phyloP scores from a whole-genome alignment of 257 asterid species.

The Verbena officinalis region DNA sequence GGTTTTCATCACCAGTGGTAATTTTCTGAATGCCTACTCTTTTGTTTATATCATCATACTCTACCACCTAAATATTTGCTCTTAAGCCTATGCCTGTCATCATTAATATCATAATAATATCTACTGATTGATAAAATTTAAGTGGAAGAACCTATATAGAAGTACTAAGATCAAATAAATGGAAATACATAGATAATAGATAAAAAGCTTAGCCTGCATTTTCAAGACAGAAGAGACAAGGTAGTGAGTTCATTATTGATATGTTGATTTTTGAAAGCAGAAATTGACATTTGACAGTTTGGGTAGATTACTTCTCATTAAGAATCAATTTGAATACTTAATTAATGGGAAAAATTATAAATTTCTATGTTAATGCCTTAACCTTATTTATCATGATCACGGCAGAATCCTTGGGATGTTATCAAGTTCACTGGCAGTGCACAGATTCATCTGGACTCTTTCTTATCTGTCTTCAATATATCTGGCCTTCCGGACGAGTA shows the following conservation, averaged over 20 bases:
- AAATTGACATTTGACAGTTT: background rate
- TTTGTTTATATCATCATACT: background rate
- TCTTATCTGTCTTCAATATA: constrained; percentile 87
- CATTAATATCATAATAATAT: background rate
- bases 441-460: constrained; percentile 78
- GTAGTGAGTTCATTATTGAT: background rate
- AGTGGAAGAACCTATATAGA: background rate
- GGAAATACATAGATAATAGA: background rate
- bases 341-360: background rate
- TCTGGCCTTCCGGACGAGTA: constrained; percentile 90
- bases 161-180: background rate
- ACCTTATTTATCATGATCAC: constrained; percentile 29
- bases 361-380: constrained; percentile 11
- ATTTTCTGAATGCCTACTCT: constrained; percentile 28
- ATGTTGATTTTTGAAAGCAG: background rate
- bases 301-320: constrained; percentile 15
- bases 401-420: constrained; percentile 99
- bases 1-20: constrained; percentile 98
- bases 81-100: background rate
- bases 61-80: background rate
- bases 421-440: constrained; percentile 80
- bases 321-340: background rate
- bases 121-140: background rate
- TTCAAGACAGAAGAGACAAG: background rate
- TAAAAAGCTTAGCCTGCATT: background rate